Conservation (phyloP, 306 rosid species). For the Fagus sylvatica region DNA sequence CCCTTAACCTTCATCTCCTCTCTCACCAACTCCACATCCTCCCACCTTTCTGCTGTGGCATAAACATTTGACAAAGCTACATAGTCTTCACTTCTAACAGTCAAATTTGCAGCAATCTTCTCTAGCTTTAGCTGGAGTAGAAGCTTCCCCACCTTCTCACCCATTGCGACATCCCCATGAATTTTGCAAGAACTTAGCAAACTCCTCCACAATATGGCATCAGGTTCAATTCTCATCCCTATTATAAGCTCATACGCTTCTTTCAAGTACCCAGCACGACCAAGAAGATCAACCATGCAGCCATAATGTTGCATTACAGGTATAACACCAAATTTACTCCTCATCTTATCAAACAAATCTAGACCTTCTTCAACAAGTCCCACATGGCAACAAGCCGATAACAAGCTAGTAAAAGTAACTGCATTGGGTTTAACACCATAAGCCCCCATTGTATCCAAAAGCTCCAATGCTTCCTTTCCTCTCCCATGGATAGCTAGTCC, state of each 20-base stretch:
- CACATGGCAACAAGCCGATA: conserved; percentile 67
- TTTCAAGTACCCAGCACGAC: conserved; percentile 57
- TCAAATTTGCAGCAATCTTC: conserved; percentile 21
- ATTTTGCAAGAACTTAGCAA: conserved; percentile 67
- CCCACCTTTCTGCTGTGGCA: conserved; percentile 76
- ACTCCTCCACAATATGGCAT: conserved; percentile 69
- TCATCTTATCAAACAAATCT: conserved; percentile 47
- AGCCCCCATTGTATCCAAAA: conserved; percentile 58
- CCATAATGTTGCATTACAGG: conserved; percentile 66
- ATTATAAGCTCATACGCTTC: conserved; percentile 62
- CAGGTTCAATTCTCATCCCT: conserved; percentile 55
- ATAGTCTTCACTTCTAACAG: conserved; percentile 58
- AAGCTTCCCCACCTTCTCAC: conserved; percentile 78
- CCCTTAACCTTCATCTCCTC: conserved; percentile 58
- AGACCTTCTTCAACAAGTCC: conserved; percentile 67
- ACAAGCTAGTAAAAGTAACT: conserved; percentile 48
- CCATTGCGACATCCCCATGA: conserved; percentile 63
- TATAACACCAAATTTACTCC: conserved; percentile 39
- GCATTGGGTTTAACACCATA: conserved; percentile 58
- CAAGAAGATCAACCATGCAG: conserved; percentile 73
- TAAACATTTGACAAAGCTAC: conserved; percentile 78
- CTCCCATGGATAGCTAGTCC: conserved; percentile 82
- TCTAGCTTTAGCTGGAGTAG: conserved; percentile 43
- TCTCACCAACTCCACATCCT: conserved; percentile 59
- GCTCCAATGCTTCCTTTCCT: conserved; percentile 57